Evolutionary conservation across 2,329 filamentous ascomycete species (phyloP), one percentile per base, ranked within the genome.

Genomic region (Penicillium sp.): DNA sequence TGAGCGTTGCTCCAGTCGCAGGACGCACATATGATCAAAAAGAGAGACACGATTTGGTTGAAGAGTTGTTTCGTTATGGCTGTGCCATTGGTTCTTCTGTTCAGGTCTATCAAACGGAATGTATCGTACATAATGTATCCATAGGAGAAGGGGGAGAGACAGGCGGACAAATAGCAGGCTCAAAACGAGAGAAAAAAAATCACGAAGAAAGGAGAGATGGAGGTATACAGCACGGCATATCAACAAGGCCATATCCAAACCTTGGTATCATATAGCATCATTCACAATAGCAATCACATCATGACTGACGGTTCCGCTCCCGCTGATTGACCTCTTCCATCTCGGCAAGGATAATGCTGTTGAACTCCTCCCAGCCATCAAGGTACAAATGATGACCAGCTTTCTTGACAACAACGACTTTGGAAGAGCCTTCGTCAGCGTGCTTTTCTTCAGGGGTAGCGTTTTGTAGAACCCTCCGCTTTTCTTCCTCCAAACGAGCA

Each of bases 341-440:
- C 68, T 88, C 86, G 33, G 78, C 72, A 37, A 79, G 60, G 65
- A 88, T 79, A 19, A 86, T 73, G 28, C 76, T 69, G 61, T 89
- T 88, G 63, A 88, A 89, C 57, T 88, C 78, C 59, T 87, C 79
- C 72, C 77, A 81, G 1, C 82, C 83, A 62, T 89, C 86, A 1
- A 89, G 69, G 63, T 88, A 89, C 4, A 88, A 68, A 68, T 89
- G 86, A 67, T 89, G 86, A 0, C 86, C 86, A 0, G 86, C 84
- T 37, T 81, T 80, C 52, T 78, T 75, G 41, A 99, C 85, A 28
- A 96, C 77, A 4, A 92, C 70, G 0, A 97, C 91, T 72, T 88
- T 93, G 8, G 87, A 87, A 35, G 82, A 83, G 4, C 92, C 91
- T 47, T 88, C 87, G 64, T 96, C 92, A 3, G 72, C 74, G 50